Base-by-base conservation (phyloP, 73 alveolate genomes). In the Paramecium caudatum region DNA sequence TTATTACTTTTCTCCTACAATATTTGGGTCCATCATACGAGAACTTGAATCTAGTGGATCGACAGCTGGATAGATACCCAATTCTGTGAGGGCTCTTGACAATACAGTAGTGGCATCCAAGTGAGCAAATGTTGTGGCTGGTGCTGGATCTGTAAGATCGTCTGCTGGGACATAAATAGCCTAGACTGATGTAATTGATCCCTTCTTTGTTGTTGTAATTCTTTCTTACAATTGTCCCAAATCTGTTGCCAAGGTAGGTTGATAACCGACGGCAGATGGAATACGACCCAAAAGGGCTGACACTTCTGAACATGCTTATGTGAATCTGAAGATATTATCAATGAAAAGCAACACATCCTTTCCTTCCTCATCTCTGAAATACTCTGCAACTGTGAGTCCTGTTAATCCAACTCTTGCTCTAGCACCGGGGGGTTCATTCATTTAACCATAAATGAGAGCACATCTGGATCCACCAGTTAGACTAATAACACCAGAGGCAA, bases 401-500 rank as follows among this genome's bases (percentile, higher is more conserved):
- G 99, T 95, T 48, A 96, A 94, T 3, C 97, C 99, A 90, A 95
- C 99, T 74, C 99, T 94, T 41, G 99, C 99, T 62, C 99, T 96
- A 63, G 99, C 99, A 90, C 99, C 99, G 1, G 99, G 99, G 48
- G 99, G 99, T 93, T 97, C 99, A 92, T 97, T 97, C 99, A 97
- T 97, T 94, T 97, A 98, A 68, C 99, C 99, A 91, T 96, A 97
- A 91, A 97, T 98, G 55, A 97, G 95, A 43, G 99, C 98, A 13
- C 98, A 98, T 95, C 96, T 94, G 90, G 97, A 94, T 61, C 96
- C 97, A 49, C 81, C 95, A 55, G 69, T 63, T 33, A 84, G 74
- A 91, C 82, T 82, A 46, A 91, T 91, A 49, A 91, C 91, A 50
- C 96, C 95, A 9, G 98, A 94, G 55, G 95, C 96, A 88, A 94